A percentile compares a stretch with the other conserved stretches of the same genome.
Conservation (phyloP, 148 eudicot genomes). For the Nyssa sinensis region DNA sequence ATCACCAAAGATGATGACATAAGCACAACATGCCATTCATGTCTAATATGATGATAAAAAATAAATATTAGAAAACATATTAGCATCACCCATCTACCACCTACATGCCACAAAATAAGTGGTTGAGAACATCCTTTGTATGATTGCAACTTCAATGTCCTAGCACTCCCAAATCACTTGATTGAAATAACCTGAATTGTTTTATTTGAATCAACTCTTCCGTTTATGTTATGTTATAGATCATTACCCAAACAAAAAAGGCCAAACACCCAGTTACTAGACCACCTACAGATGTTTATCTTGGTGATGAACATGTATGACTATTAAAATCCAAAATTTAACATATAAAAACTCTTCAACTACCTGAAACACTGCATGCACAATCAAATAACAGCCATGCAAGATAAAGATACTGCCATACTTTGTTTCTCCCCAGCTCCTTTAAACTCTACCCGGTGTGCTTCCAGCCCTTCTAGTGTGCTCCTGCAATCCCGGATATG, state of each 20-base stretch:
- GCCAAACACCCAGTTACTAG: no score
- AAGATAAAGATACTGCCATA: slow-evolving; percentile 31
- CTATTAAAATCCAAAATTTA: no score
- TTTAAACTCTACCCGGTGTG: slow-evolving; percentile 55
- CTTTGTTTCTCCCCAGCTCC: slow-evolving; percentile 63
- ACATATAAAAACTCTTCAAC: slow-evolving; percentile 7
- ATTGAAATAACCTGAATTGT: no score
- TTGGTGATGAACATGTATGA: background rate
- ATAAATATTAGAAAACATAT: background rate
- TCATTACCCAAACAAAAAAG: no score
- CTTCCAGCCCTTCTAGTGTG: slow-evolving; percentile 63
- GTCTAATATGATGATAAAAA: background rate
- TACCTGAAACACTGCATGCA: background rate
- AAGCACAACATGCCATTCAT: background rate
- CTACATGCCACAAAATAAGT: no score
- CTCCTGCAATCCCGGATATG: slow-evolving; percentile 61
- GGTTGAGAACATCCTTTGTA: no score
- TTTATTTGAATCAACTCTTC: no score
- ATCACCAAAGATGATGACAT: background rate
- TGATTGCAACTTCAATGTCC: no score
- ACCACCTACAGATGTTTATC: background rate
- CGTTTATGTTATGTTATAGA: no score
- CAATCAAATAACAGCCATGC: background rate
- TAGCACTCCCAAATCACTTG: no score
- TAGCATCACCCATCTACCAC: no score